Evolutionary conservation across 2,329 filamentous ascomycete genomes (phyloP), one percentile per base, ranked within the genome.

Genomic region (Phialophora macrospora): DNA sequence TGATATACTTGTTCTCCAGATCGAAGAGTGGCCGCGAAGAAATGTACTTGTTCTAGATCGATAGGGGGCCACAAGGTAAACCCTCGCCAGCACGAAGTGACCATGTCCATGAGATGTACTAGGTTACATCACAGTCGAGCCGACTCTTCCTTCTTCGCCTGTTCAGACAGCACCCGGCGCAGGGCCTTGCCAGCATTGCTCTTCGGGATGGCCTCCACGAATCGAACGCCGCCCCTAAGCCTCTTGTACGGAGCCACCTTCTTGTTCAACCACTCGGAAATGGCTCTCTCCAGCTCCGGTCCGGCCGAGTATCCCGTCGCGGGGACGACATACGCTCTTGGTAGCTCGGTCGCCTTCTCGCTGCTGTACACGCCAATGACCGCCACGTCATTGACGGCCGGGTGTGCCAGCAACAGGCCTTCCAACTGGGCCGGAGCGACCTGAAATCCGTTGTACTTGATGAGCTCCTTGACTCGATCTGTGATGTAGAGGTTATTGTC

Each of bases 401-500:
- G 77, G 65, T 85, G 82, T 8, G 79, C 77, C 1, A 82, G 74
- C 20, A 87, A 74, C 22, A 84, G 71, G 3, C 84, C 84, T 68
- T 87, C 88, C 5, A 90, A 80, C 75, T 90, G 88, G 1, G 88
- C 88, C 0, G 88, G 88, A 0, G 88, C 81, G 1, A 91, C 88
- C 74, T 90, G 88, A 78, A 90, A 90, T 0, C 88, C 88, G 77
- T 91, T 89, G 76, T 85, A 89, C 77, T 90, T 87, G 74, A 82
- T 83, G 44, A 81, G 75, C 68, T 80, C 82, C 80, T 91, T 92
- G 38, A 92, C 82, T 6, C 93, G 89, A 74, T 97, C 93, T 0
- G 93, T 96, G 75, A 96, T 93, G 80, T 88, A 96, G 73, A 96
- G 90, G 74, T 96, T 91, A 22, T 90, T 90, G 56, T 90, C 83